Conservation (phyloP, 2,329 filamentous ascomycete species). For the Claviceps purpurea region DNA sequence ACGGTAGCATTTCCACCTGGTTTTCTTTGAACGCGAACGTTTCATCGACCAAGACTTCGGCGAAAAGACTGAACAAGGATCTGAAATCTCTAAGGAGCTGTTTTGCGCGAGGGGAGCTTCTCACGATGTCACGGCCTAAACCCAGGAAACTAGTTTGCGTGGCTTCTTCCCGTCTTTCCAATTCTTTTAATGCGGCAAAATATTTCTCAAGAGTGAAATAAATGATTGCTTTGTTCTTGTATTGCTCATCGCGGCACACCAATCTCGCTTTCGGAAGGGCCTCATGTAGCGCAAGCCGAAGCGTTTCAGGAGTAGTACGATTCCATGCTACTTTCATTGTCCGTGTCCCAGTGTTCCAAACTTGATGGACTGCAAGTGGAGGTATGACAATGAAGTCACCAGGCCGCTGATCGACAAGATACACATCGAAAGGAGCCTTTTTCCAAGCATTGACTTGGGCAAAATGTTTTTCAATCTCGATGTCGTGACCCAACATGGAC, state of each 20-base stretch:
- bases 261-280: constrained; percentile 78
- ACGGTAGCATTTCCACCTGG: constrained; percentile 62
- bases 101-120: constrained; percentile 35
- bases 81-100: constrained; percentile 76
- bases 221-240: constrained; percentile 95
- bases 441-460: constrained; percentile 94
- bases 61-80: constrained; percentile 64
- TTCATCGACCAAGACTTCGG: constrained; percentile 69
- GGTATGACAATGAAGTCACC: constrained; percentile 93
- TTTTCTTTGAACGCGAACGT: constrained; percentile 65
- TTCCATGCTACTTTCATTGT: constrained; percentile 99
- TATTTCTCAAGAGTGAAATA: constrained; percentile 82
- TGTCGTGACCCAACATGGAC: constrained; percentile 85
- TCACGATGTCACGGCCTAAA: constrained; percentile 31
- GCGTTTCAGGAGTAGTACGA: constrained; percentile 78
- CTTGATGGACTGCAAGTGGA: constrained; percentile 86
- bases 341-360: constrained; percentile 92
- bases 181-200: constrained; percentile 40
- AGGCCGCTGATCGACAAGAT: constrained; percentile 77
- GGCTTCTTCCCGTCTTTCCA: constrained; percentile 35
- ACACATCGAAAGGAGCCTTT: constrained; percentile 83
- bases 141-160: constrained; percentile 33
- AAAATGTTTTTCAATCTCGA: constrained; percentile 94
- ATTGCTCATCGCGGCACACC: constrained; percentile 94
- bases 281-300: constrained; percentile 75